Conservation (phyloP, 345 rosid genomes). For the Trapa bicornis region DNA sequence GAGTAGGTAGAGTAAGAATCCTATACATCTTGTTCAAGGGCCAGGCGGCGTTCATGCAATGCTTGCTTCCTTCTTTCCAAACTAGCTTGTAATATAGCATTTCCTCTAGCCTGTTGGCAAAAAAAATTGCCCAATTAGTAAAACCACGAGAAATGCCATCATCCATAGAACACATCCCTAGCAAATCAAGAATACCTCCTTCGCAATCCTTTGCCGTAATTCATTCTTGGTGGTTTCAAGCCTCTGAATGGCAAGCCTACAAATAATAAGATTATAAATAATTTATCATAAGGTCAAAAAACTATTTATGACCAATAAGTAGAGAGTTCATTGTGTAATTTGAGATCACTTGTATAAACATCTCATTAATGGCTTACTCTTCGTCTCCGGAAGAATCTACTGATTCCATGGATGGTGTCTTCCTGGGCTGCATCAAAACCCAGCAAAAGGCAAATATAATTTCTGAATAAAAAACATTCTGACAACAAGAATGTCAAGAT, state of each 20-base stretch:
- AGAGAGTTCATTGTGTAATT: neutral
- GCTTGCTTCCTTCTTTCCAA: conserved; percentile 99
- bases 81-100: conserved; percentile 94
- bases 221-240: conserved; percentile 95
- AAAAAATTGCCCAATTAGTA: conserved; percentile 12
- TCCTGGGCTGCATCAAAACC: conserved; percentile 48
- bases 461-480: no score
- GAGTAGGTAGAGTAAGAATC: conserved; percentile 11
- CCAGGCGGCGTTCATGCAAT: conserved; percentile 90
- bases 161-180: conserved; percentile 1
- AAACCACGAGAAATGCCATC: conserved; percentile 10
- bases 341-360: neutral
- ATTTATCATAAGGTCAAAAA: neutral
- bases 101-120: conserved; percentile 69
- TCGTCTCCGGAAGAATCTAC: conserved; percentile 96
- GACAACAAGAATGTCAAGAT: no score
- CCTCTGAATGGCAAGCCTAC: conserved; percentile 91
- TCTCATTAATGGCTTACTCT: conserved; percentile 52
- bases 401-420: conserved; percentile 75
- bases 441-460: neutral
- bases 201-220: conserved; percentile 82
- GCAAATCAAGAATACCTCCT: conserved; percentile 53
- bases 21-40: conserved; percentile 94
- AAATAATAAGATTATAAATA: conserved; percentile 1
- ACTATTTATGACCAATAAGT: no score